phyloP scores from a whole-genome alignment of 2,329 filamentous ascomycete species.

The Calonectria montana region DNA sequence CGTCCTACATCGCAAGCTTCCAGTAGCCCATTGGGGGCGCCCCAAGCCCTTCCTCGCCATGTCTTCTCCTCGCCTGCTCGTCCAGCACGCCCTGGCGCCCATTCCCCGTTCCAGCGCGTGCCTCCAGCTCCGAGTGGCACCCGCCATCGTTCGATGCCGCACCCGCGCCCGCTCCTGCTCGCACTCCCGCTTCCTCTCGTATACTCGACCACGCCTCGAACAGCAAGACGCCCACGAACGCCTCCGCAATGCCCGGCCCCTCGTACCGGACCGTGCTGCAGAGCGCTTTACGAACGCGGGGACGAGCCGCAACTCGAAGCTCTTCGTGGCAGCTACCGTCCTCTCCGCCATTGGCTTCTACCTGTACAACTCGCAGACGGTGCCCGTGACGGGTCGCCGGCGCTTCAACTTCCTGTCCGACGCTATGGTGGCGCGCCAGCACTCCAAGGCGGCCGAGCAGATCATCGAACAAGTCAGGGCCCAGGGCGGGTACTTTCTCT shows the following conservation, averaged over 20 bases:
- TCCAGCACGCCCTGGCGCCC: neutral
- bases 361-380: conserved; percentile 75
- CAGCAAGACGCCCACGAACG: conserved; percentile 40
- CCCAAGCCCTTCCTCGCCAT: conserved; percentile 17
- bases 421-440: conserved; percentile 61
- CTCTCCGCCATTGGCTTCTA: conserved; percentile 69
- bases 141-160: conserved; percentile 26
- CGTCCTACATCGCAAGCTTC: neutral
- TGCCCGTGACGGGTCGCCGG: conserved; percentile 77
- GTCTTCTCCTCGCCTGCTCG: conserved; percentile 28
- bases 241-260: conserved; percentile 47
- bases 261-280: conserved; percentile 44
- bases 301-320: conserved; percentile 46
- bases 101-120: neutral
- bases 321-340: conserved; percentile 53
- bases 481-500: conserved; percentile 66
- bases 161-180: conserved; percentile 31
- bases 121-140: conserved; percentile 2
- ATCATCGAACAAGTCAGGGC: conserved; percentile 66
- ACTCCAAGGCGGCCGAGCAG: conserved; percentile 39
- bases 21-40: conserved; percentile 20
- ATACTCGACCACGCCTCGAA: conserved; percentile 25
- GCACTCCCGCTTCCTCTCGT: conserved; percentile 33
- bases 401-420: conserved; percentile 77
- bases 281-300: conserved; percentile 43